Conservation (phyloP, 441 rosid species). For the Populus trichocarpa region DNA sequence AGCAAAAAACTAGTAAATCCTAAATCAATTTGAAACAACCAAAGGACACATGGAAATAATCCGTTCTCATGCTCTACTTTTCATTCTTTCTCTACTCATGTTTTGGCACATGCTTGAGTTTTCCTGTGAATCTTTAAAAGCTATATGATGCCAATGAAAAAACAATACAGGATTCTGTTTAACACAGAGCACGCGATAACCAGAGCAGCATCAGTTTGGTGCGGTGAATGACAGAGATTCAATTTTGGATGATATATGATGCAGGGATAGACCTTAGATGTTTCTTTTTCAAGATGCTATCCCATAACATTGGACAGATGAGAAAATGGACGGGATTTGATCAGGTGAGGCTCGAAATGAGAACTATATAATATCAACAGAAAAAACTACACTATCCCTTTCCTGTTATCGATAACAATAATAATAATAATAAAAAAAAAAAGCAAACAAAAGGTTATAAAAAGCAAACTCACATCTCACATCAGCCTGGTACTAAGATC, state of each 20-base stretch:
- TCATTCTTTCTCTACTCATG: not conserved
- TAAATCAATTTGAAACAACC: not conserved
- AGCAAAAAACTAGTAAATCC: not conserved
- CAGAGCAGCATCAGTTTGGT: not conserved
- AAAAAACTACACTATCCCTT: not conserved
- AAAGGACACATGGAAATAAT: not conserved
- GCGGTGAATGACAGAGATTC: not conserved
- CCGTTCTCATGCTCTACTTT: not conserved
- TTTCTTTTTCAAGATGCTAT: not conserved
- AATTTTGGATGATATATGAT: not conserved
- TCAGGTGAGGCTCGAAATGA: not conserved
- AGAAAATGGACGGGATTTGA: not conserved
- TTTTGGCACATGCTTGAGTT: not conserved
- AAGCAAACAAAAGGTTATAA: not conserved
- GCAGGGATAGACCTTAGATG: not conserved
- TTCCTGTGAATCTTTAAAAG: not conserved
- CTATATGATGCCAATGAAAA: not conserved
- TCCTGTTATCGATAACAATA: not conserved
- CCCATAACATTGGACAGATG: not conserved
- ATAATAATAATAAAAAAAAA: conserved; percentile 7
- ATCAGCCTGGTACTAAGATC: conserved; percentile 98
- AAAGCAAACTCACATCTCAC: conserved; percentile 36
- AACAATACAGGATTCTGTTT: not conserved
- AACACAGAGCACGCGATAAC: not conserved
- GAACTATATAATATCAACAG: not conserved